A percentile compares a stretch with the other conserved stretches of the same genome.
Evolutionary conservation across 768 basidiomycete genomes (phyloP).

Genomic region (Pleurotus salmoneostramineus): DNA sequence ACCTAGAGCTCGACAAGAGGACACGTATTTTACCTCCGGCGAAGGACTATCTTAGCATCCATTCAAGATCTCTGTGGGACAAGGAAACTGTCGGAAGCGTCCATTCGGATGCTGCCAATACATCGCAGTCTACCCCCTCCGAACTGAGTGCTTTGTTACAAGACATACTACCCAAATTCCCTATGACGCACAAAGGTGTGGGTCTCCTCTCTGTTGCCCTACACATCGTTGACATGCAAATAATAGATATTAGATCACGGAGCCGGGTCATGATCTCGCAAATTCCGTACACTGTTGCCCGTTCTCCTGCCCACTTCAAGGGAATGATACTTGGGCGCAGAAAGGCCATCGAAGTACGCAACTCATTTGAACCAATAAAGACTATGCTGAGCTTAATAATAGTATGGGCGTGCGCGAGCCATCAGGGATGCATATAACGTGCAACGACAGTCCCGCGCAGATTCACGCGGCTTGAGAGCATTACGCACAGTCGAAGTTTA

Average conservation of each 20-base stretch:
- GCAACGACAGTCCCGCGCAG: slow-evolving; percentile 11
- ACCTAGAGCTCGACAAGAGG: slow-evolving; percentile 46
- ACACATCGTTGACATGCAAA: not conserved
- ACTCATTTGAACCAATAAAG: not conserved
- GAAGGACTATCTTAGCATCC: slow-evolving; percentile 25
- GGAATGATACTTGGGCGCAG: slow-evolving; percentile 36
- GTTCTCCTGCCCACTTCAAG: slow-evolving; percentile 28
- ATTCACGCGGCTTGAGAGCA: slow-evolving; percentile 14
- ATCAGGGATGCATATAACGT: slow-evolving; percentile 36
- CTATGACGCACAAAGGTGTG: slow-evolving; percentile 39
- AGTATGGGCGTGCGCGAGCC: slow-evolving; percentile 48
- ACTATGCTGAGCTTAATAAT: not conserved
- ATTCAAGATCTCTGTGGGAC: slow-evolving; percentile 36
- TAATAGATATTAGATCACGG: slow-evolving; percentile 22
- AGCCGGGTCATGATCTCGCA: not conserved
- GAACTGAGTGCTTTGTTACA: slow-evolving; percentile 17
- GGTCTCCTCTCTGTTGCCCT: not conserved
- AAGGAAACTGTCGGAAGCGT: not conserved
- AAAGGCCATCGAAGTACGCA: slow-evolving; percentile 49
- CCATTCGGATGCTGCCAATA: not conserved
- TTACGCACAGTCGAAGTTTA: slow-evolving; percentile 41
- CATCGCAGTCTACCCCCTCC: not conserved
- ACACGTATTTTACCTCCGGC: slow-evolving; percentile 34
- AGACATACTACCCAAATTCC: slow-evolving; percentile 31
- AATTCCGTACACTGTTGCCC: slow-evolving; percentile 38